A percentile compares a stretch with the other conserved stretches of the same genome.
Evolutionary conservation across 805 yeast species (phyloP).

Genomic region (Priceomyces fermenticarens): DNA sequence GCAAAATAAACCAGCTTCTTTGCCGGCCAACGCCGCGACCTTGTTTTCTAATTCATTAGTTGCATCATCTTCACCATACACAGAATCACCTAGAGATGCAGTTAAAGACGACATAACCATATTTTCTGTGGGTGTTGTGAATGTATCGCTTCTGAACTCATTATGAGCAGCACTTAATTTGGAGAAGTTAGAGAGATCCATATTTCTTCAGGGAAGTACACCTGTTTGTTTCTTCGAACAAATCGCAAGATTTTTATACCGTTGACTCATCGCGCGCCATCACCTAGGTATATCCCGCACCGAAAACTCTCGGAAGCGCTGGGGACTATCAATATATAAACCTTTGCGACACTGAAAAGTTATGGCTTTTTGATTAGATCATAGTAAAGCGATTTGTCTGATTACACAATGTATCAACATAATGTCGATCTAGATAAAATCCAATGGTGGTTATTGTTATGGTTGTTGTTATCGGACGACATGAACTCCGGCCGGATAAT

Average conservation of each 20-base stretch:
- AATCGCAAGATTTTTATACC: neutral
- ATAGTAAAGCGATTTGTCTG: no score
- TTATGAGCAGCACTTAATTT: conserved; percentile 26
- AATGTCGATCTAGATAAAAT: no score
- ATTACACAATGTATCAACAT: no score
- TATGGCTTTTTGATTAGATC: no score
- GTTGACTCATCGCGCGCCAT: neutral
- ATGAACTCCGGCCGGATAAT: no score
- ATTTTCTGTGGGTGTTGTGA: conserved; percentile 77
- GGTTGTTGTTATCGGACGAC: no score
- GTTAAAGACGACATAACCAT: conserved; percentile 55
- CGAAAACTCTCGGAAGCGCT: no score
- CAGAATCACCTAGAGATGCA: conserved; percentile 41
- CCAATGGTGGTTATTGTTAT: no score
- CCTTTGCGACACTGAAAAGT: no score
- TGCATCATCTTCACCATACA: conserved; percentile 37
- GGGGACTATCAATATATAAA: no score
- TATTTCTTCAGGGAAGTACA: neutral
- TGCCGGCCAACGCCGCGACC: conserved; percentile 35
- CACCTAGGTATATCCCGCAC: no score
- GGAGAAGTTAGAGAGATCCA: conserved; percentile 14
- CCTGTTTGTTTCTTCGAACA: neutral
- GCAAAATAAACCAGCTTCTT: conserved; percentile 38
- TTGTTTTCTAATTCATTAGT: conserved; percentile 32
- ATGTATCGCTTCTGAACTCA: conserved; percentile 65